These are phyloP conservation scores for Emericellopsis atlantica DNA, from an alignment of 2,329 filamentous ascomycete genomes.

Conservation along the genomic window DNA sequence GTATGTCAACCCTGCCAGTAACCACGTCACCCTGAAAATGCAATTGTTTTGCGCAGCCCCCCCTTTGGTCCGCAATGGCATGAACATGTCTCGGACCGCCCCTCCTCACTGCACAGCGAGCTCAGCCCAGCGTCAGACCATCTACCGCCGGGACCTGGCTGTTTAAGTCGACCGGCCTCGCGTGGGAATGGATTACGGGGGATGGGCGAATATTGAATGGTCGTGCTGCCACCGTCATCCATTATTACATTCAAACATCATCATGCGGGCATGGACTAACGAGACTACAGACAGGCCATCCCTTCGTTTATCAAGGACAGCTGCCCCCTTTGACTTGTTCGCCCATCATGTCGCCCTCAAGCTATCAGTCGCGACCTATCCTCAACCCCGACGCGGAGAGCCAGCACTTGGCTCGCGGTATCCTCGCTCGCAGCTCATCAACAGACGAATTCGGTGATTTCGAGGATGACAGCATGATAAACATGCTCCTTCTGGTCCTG, in stretches of 20 bases:
- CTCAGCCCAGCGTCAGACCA: background rate
- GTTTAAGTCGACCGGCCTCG: background rate
- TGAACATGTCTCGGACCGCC: constrained; percentile 1
- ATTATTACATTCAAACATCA: background rate
- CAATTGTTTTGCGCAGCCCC: background rate
- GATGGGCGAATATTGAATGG: background rate
- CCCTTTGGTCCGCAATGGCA: constrained; percentile 1
- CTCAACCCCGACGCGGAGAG: background rate
- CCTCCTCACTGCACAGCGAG: background rate
- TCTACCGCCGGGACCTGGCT: too few species aligned
- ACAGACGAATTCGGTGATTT: constrained; percentile 13
- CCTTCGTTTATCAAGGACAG: constrained; percentile 2
- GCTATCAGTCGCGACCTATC: background rate
- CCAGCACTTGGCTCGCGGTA: background rate
- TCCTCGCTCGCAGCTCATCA: constrained; percentile 2
- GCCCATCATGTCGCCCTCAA: constrained; percentile 1
- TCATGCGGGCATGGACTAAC: background rate
- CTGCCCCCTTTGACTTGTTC: background rate
- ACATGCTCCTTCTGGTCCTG: constrained; percentile 69
- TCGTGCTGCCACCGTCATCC: background rate
- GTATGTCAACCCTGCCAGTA: constrained; percentile 1
- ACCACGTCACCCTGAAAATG: background rate
- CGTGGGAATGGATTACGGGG: background rate
- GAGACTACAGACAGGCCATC: background rate
- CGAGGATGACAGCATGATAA: constrained; percentile 50